Percentiles rank a stretch among this genome's conserved stretches.
Evolutionary conservation across 495 filamentous ascomycete genomes (phyloP).

Genomic region (Penicillium bialowiezense): DNA sequence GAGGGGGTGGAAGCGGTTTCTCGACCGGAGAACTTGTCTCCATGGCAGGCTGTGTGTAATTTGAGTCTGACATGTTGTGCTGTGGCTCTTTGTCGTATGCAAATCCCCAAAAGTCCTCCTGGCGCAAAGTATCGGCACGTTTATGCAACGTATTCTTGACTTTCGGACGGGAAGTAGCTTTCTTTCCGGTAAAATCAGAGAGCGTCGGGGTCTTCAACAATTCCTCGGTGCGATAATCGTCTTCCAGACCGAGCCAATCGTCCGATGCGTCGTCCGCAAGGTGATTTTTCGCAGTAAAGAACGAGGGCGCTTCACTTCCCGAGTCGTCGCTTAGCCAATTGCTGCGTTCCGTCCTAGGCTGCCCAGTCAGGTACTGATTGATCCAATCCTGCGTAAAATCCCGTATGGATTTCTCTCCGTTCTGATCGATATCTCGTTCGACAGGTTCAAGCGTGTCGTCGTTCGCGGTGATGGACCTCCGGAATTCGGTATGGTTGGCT

Average conservation of each 20-base stretch:
- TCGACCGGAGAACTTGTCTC: conserved; percentile 32
- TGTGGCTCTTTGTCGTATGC: conserved; percentile 43
- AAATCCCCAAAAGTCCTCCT: conserved; percentile 54
- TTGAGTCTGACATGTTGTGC: conserved; percentile 34
- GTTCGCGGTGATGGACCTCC: conserved; percentile 40
- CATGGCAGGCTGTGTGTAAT: conserved; percentile 22
- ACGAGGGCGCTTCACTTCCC: conserved; percentile 50
- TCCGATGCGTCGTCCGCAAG: conserved; percentile 43
- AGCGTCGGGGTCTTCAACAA: conserved; percentile 44
- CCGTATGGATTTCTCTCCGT: conserved; percentile 43
- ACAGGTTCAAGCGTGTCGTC: conserved; percentile 24
- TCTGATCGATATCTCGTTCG: conserved; percentile 26
- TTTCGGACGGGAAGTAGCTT: conserved; percentile 33
- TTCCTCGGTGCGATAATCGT: conserved; percentile 38
- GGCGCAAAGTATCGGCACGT: conserved; percentile 64
- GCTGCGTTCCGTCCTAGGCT: conserved; percentile 57
- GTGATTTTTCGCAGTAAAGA: conserved; percentile 42
- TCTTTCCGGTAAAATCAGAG: conserved; percentile 36
- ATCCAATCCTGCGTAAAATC: conserved; percentile 79
- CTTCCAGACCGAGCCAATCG: conserved; percentile 47
- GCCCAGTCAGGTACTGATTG: conserved; percentile 65
- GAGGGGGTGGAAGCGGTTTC: conserved; percentile 48
- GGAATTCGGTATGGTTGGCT: conserved; percentile 51
- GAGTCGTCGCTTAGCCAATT: conserved; percentile 77
- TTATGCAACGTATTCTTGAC: conserved; percentile 45